Percentiles rank a stretch among this genome's conserved stretches.
These are phyloP conservation scores for Fusarium torreyae DNA, from an alignment of 2,329 filamentous ascomycete genomes.

Conservation along the genomic window DNA sequence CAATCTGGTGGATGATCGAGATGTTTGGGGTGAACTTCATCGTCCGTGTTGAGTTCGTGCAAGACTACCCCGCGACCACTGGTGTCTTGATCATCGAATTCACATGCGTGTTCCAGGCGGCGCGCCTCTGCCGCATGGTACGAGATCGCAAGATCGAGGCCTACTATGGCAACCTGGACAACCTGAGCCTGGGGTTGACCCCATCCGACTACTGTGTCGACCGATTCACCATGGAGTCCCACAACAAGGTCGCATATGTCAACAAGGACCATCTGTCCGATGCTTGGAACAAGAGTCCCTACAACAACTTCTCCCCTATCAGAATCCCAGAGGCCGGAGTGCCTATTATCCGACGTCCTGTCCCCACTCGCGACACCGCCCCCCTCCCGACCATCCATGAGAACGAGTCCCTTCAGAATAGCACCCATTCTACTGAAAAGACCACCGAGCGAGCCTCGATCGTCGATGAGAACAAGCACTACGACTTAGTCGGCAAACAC, in stretches of 20 bases:
- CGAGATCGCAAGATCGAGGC: not conserved
- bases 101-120: conserved; percentile 26
- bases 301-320: conserved; percentile 7
- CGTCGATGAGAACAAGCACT: not conserved
- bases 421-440: not conserved
- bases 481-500: not conserved
- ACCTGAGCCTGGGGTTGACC: not conserved
- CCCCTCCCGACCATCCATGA: too few species aligned
- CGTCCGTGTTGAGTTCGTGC: conserved; percentile 3
- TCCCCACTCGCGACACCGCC: not conserved
- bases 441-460: not conserved
- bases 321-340: not conserved
- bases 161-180: not conserved
- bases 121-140: not conserved
- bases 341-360: not conserved
- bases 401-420: not conserved
- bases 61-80: fast-evolving
- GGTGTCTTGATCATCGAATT: conserved; percentile 43
- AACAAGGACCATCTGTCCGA: not conserved
- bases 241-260: not conserved
- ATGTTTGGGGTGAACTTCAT: conserved; percentile 30
- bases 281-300: conserved; percentile 9
- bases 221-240: not conserved
- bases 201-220: not conserved
- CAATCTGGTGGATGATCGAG: conserved; percentile 44